These are phyloP conservation scores for Claviceps capensis DNA, from an alignment of 2,329 filamentous ascomycete genomes.

Conservation along the genomic window DNA sequence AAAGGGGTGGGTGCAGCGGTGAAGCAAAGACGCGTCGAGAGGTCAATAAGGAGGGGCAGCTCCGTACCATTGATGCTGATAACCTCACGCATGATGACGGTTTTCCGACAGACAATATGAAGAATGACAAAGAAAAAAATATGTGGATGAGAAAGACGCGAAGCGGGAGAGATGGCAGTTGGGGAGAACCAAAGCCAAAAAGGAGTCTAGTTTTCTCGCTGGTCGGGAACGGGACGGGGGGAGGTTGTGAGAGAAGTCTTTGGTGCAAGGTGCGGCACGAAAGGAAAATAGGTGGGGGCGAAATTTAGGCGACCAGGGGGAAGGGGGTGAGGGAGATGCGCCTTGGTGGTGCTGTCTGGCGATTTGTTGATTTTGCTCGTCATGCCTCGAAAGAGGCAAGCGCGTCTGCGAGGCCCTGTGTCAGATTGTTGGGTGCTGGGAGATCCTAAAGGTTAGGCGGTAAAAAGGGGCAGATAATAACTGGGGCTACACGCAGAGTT, in stretches of 20 bases:
- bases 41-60: constrained; percentile 16
- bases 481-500: too few species aligned
- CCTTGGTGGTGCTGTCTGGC: constrained; percentile 9
- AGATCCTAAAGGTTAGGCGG: too few species aligned
- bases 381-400: constrained; percentile 21
- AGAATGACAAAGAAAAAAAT: constrained; percentile 10
- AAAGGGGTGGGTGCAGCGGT: constrained; percentile 1
- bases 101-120: constrained; percentile 9
- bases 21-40: constrained; percentile 9
- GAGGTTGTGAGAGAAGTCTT: constrained; percentile 14
- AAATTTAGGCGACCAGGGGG: constrained; percentile 28
- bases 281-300: constrained; percentile 33
- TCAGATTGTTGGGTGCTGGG: too few species aligned
- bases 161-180: constrained; percentile 9
- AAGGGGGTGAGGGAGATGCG: constrained; percentile 9
- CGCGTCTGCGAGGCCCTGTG: constrained; percentile 12
- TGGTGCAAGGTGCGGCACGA: constrained; percentile 11
- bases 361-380: constrained; percentile 27
- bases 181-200: constrained; percentile 12
- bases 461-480: too few species aligned
- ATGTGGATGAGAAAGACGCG: constrained; percentile 8
- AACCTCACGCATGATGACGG: constrained; percentile 87
- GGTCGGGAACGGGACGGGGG: constrained; percentile 8
- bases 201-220: constrained; percentile 7
- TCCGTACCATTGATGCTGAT: constrained; percentile 93